Percentiles rank a stretch among this genome's conserved stretches.
Conservation (phyloP, 208 protist genomes). For the Trypanosoma avium region DNA sequence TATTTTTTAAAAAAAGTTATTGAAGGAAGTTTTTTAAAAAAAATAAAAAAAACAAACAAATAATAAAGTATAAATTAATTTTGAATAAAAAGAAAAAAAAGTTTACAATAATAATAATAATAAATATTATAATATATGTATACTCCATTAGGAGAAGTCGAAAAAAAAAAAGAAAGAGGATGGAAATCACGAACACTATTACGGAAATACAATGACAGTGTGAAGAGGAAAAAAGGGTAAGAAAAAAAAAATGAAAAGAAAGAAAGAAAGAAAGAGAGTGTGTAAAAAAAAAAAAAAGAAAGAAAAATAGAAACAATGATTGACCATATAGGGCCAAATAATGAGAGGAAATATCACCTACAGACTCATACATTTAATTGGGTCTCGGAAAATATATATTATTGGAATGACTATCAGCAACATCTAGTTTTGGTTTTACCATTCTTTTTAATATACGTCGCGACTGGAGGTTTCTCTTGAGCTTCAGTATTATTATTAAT, state of each 20-base stretch:
- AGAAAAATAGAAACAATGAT: neutral
- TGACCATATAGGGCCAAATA: neutral
- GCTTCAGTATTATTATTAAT: neutral
- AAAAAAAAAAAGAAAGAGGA: neutral
- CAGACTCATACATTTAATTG: too few relatives aligned
- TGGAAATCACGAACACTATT: too few relatives aligned
- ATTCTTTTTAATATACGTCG: neutral
- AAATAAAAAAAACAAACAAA: constrained; percentile 23
- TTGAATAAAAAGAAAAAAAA: constrained; percentile 13
- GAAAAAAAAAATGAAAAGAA: neutral
- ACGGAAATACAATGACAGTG: too few relatives aligned
- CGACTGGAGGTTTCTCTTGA: neutral
- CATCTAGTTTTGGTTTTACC: constrained; percentile 43
- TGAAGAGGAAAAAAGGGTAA: too few relatives aligned
- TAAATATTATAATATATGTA: neutral
- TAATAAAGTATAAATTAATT: constrained; percentile 1
- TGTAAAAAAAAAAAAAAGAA: neutral
- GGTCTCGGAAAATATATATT: too few relatives aligned
- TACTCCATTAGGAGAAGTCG: neutral
- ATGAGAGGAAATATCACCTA: neutral
- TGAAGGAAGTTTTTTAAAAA: constrained; percentile 1
- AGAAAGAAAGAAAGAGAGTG: too few relatives aligned
- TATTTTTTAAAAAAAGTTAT: too few relatives aligned
- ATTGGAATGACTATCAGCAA: constrained; percentile 22
- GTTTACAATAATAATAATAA: neutral